These are phyloP conservation scores for Nicotiana tomentosiformis DNA, from an alignment of 257 asterid genomes.

Conservation along the genomic window DNA sequence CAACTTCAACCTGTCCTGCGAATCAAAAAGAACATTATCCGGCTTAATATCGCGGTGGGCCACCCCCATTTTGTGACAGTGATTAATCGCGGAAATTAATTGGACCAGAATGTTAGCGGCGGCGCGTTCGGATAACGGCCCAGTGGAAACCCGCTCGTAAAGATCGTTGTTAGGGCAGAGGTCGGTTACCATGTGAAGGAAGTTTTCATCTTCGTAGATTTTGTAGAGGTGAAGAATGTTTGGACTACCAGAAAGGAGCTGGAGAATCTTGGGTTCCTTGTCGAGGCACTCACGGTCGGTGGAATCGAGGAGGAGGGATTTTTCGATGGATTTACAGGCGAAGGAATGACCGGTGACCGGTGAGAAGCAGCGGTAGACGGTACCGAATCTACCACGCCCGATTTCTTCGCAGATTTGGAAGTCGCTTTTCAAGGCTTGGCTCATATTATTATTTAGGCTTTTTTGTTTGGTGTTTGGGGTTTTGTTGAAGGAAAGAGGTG, in stretches of 20 bases:
- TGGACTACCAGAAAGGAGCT: conserved; percentile 39
- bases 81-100: conserved; percentile 36
- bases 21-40: conserved; percentile 53
- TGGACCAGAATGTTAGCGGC: conserved; percentile 39
- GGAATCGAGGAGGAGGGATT: conserved; percentile 37
- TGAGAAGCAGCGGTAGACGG: conserved; percentile 52
- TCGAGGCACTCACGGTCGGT: conserved; percentile 55
- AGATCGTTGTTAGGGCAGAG: conserved; percentile 53
- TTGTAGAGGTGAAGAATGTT: conserved; percentile 41
- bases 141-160: conserved; percentile 44
- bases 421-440: conserved; percentile 34
- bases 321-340: conserved; percentile 54
- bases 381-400: conserved; percentile 72
- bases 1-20: conserved; percentile 32
- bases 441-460: conserved; percentile 23
- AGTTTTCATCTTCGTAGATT: conserved; percentile 55
- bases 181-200: conserved; percentile 57
- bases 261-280: conserved; percentile 52
- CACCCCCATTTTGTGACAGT: conserved; percentile 51
- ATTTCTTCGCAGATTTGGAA: conserved; percentile 56
- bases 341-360: conserved; percentile 16
- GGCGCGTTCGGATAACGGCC: conserved; percentile 35
- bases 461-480: neutral
- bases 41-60: conserved; percentile 61
- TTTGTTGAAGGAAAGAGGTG: fast-evolving